These are phyloP conservation scores for Pythium oligandrum DNA, from an alignment of 352 stramenopile species.

Conservation along the genomic window DNA sequence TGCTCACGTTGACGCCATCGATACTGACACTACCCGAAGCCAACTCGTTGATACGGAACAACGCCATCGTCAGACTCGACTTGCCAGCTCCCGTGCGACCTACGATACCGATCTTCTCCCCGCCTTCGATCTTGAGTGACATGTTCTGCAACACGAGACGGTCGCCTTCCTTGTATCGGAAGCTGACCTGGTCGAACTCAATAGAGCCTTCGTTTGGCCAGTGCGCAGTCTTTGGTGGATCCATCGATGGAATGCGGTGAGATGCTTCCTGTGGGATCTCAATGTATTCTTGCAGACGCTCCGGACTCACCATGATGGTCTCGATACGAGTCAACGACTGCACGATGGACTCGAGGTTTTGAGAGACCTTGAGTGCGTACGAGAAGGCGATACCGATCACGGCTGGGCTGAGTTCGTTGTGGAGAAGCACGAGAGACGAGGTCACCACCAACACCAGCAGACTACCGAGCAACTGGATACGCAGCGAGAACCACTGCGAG, in stretches of 20 bases:
- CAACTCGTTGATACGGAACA: constrained; percentile 93
- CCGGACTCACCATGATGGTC: constrained; percentile 76
- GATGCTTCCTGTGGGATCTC: constrained; percentile 25
- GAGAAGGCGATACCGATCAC: constrained; percentile 76
- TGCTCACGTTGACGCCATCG: constrained; percentile 80
- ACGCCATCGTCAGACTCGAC: constrained; percentile 77
- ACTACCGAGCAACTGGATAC: constrained; percentile 76
- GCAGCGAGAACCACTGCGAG: constrained; percentile 40
- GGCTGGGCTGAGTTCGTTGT: constrained; percentile 33
- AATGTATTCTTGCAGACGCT: constrained; percentile 76
- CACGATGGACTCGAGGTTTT: constrained; percentile 65
- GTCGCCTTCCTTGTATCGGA: constrained; percentile 85
- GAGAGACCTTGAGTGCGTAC: constrained; percentile 75
- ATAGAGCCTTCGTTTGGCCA: constrained; percentile 83
- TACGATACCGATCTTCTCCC: constrained; percentile 86
- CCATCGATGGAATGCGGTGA: constrained; percentile 8
- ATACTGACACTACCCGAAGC: constrained; percentile 83
- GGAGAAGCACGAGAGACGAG: constrained; percentile 37
- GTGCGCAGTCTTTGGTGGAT: constrained; percentile 54
- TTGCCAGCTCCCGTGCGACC: constrained; percentile 86
- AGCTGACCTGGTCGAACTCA: constrained; percentile 75
- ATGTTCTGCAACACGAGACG: constrained; percentile 29
- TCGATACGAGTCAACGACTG: constrained; percentile 33
- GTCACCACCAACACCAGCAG: constrained; percentile 74
- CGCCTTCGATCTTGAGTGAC: constrained; percentile 42